Percentiles rank a stretch among this genome's conserved stretches.
phyloP scores from a whole-genome alignment of 2,329 filamentous ascomycete genomes.

The Teratosphaeriaceae sp. region DNA sequence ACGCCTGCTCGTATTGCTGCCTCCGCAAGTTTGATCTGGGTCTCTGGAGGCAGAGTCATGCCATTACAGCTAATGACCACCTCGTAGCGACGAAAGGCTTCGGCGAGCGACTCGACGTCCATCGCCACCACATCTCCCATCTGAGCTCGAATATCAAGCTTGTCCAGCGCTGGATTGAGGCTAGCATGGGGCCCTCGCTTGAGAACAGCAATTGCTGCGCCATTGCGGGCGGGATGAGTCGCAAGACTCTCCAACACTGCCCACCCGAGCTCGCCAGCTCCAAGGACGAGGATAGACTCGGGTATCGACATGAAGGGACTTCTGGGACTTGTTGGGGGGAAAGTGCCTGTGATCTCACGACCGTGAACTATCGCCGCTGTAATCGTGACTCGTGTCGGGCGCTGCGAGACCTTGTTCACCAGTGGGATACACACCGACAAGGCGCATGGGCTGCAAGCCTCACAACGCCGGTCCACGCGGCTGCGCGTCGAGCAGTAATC shows the following conservation, averaged over 20 bases:
- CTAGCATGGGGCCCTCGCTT: no score
- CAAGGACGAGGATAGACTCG: slow-evolving; percentile 60
- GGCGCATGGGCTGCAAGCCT: no score
- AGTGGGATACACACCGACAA: no score
- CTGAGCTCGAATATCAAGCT: not conserved
- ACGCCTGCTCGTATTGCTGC: slow-evolving; percentile 49
- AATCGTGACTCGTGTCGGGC: no score
- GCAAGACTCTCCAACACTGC: slow-evolving; percentile 49
- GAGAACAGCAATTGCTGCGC: not conserved
- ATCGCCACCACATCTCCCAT: slow-evolving; percentile 22
- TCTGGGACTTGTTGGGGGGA: no score
- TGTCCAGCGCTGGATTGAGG: no score
- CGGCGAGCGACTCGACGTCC: slow-evolving; percentile 28
- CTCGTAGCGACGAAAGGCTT: slow-evolving; percentile 40
- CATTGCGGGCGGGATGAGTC: slow-evolving; percentile 40
- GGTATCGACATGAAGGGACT: no score
- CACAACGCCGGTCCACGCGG: no score
- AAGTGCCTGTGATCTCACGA: no score
- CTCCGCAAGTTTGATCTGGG: slow-evolving; percentile 50
- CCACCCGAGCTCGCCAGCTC: slow-evolving; percentile 59
- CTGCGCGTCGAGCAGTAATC: no score
- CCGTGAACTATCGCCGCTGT: no score
- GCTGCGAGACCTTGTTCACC: no score
- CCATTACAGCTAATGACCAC: slow-evolving; percentile 56
- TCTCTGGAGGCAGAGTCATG: slow-evolving; percentile 50